Base-by-base conservation (phyloP, 306 rosid genomes). In the Begonia loranthoides region DNA sequence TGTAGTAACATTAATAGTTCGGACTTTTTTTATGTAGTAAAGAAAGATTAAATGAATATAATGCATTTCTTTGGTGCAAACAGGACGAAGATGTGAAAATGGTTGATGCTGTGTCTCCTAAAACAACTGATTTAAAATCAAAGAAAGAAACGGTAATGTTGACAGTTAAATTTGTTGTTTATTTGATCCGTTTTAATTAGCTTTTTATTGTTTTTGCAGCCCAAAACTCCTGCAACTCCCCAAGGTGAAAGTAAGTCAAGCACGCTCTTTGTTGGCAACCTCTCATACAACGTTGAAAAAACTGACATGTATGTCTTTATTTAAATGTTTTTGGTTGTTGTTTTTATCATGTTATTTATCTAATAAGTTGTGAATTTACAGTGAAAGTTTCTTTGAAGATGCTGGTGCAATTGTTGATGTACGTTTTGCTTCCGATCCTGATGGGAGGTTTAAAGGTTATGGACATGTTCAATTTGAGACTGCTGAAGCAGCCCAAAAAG, bases 381-480 rank as follows among this genome's bases (percentile, higher is more conserved):
- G 99, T 47, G 87, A 67, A 28, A 51, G 61, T 33, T 92, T 92
- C 75, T 92, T 92, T 47, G 61, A 86, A 61, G 79, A 65, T 51
- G 65, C 57, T 52, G 99, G 87, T 4, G 80, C 76, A 47, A 66
- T 87, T 45, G 80, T 73, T 40, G 96, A 78, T 28, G 80, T 92
- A 1, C 94, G 99, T 49, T 54, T 92, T 0, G 28, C 94, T 2
- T 4, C 41, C 0, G 78, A 76, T 58, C 53, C 41, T 0, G 78
- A 59, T 2, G 95, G 94, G 12, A 56, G 45, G 36, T 78, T 80
- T 39, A 90, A 48, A 78, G 99, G 96, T 3, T 90, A 50, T 74
- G 99, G 88, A 0, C 96, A 90, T 59, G 81, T 90, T 22, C 95
- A 90, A 51, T 90, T 86, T 69, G 88, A 71, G 24, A 68, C 86